Evolutionary conservation across 1,139 yeast genomes (phyloP), one percentile per base, ranked within the genome.

Genomic region (Nematodospora anomalae): DNA sequence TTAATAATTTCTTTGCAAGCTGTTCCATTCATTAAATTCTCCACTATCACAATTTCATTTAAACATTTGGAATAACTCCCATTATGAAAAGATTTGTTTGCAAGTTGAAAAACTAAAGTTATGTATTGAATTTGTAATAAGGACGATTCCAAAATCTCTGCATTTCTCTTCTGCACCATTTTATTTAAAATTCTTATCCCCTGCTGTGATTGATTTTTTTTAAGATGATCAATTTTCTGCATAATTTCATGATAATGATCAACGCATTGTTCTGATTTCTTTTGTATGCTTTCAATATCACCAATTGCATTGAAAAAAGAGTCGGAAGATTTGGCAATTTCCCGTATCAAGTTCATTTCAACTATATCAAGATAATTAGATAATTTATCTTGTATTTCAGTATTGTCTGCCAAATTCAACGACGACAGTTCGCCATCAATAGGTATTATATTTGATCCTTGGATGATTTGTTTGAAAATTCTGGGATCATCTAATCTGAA

Each of bases 401-500:
- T 63, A 53, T 81, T 78, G 41, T 74, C 68, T 4, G 50, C 50
- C 9, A 52, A 30, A 41, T 31, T 42, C 26, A 38, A 27, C 11
- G 33, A 37, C 15, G 39, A 23, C n/a, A n/a, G n/a, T 6, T 18
- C 21, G 8, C 8, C 21, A 21, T 44, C 49, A 18, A 6, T 8
- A 6, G 8, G 21, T 8, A 38, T 25, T 13, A 34, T 27, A 10
- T 69, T 64, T 3, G 76, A 57, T 33, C 74, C 71, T 37, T 79
- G 86, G 24, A 85, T 73, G 2, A 90, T 95, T 40, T 76, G 68
- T 43, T 80, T 80, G 59, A 92, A 92, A 1, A 83, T 73, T 40
- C 96, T 70, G 3, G 97, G 97, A 55, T 94, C 89, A 53, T 92
- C 97, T 27, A 92, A 68, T 45, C 88, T 73, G 60, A 92, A 92